phyloP scores from a whole-genome alignment of 768 basidiomycete species.

The Mrakia frigida region DNA sequence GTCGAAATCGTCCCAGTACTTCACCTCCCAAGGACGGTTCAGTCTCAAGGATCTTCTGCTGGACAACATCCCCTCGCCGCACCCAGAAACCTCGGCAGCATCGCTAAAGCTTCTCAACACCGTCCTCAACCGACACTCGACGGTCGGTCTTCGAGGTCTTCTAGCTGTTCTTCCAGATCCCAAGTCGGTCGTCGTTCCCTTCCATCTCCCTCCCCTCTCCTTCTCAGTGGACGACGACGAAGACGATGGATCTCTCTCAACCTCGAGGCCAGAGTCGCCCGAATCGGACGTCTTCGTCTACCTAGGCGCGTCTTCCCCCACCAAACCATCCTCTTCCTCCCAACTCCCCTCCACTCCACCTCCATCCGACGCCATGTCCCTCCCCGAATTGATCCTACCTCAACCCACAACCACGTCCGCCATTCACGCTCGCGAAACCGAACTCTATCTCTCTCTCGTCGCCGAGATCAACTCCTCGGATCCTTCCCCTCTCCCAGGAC shows the following conservation, averaged over 20 bases:
- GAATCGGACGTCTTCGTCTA: slow-evolving; percentile 50
- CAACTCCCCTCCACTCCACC: not conserved
- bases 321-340: slow-evolving; percentile 32
- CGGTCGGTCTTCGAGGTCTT: slow-evolving; percentile 58
- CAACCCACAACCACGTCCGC: slow-evolving; percentile 32
- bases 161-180: slow-evolving; percentile 65
- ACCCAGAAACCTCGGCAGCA: slow-evolving; percentile 62
- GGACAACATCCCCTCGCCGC: slow-evolving; percentile 66
- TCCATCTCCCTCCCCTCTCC: slow-evolving; percentile 50
- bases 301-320: slow-evolving; percentile 39
- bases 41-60: slow-evolving; percentile 83
- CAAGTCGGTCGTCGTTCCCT: slow-evolving; percentile 58
- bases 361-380: not conserved
- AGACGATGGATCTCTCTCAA: slow-evolving; percentile 47
- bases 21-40: slow-evolving; percentile 80
- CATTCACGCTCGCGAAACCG: slow-evolving; percentile 37
- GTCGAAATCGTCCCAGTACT: slow-evolving; percentile 51
- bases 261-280: slow-evolving; percentile 10
- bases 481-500: slow-evolving; percentile 30
- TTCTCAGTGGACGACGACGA: slow-evolving; percentile 41
- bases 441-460: slow-evolving; percentile 41
- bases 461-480: slow-evolving; percentile 12
- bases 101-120: slow-evolving; percentile 77
- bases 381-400: slow-evolving; percentile 5
- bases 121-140: slow-evolving; percentile 65